Base-by-base conservation (phyloP, 1,284 basidiomycete genomes). In the Puccinia polysora region DNA sequence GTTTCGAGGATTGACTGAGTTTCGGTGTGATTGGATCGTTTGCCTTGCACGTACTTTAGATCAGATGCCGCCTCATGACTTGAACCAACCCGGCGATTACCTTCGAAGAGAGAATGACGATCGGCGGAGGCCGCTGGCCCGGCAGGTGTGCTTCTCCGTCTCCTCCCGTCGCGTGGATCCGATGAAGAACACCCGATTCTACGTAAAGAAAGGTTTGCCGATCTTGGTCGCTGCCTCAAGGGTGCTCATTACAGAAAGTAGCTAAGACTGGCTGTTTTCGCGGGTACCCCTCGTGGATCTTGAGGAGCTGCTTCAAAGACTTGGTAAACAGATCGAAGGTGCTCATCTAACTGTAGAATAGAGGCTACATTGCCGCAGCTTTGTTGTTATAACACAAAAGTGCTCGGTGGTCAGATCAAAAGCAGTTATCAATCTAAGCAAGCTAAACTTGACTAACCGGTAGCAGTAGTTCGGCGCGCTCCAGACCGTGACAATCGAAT, bases 401-500 rank as follows among this genome's bases (percentile, higher is more conserved):
- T n/a, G 14, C 18, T 12, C 3, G 20, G 45, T 28, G 65, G 47
- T 45, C 36, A 47, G 23, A 50, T 59, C 25, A 6, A 20, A 34
- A n/a, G 20, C 20, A 14, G 60, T 14, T 34, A 28, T 32, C 38
- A 18, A 52, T 50, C 25, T 4, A 58, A 75, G 23, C 5, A 28
- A 28, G 2, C 30, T 36, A 23, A 34, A 23, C 23, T 14, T 14
- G 3, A 83, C 86, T 71, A 75, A 93, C 88, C 92, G 84, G 81
- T 98, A 97, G 81, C 95, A 98, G 79, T 98, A 98, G 81, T 97
- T 98, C 2, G 94, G 95, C 0, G 94, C 96, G 77, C 90, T 93
- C 94, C 95, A 98, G 23, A 98, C 94, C 1, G 96, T 98, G 10
- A 98, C 96, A 76, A 98, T 95, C 45, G 87, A 88, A 73, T 86